Base-by-base conservation (phyloP, 345 rosid species). In the Rhizophora apiculata region DNA sequence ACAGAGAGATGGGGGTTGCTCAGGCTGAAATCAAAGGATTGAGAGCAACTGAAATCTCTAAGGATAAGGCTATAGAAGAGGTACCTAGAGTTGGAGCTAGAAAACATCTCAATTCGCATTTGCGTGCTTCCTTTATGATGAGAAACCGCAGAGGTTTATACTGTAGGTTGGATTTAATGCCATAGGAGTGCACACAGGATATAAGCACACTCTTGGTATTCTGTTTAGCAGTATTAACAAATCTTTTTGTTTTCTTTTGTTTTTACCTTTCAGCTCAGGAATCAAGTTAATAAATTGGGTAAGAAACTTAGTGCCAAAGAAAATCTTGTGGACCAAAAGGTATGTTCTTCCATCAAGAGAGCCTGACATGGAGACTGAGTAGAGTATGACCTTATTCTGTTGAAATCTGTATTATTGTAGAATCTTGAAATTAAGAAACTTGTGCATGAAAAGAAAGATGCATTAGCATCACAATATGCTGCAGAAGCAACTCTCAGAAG, bases 401-500 rank as follows among this genome's bases (percentile, higher is more conserved):
- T 18, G n/a, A 18, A 65, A 64, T 56, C 52, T 67, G 27, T 59
- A 36, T 48, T 20, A 68, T 63, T 65, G 78, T 76, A 95, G 98
- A 89, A 87, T 72, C 86, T 90, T 57, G 93, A 95, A 77, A 81
- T 87, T 74, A 95, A 80, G 84, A 90, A 82, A 67, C 79, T 92
- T 9, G 48, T 27, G 55, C 77, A 72, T 21, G 96, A 87, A 76
- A 90, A 86, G 81, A 92, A 82, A 84, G 94, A 92, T 60, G 97
- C 98, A 58, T 24, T 90, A 52, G 88, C 96, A 18, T 97, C 92
- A n/a, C 99, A 87, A 36, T 90, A 84, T 53, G 96, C 96, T 22
- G 96, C 96, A 18, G 99, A 92, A 82, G 92, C 85, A 59, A 82
- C 96, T 65, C 89, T 92, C 3, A 79, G 96, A 72, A 87, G 96